Conservation (phyloP, 2,329 filamentous ascomycete species). For the Neofusicoccum sp. region DNA sequence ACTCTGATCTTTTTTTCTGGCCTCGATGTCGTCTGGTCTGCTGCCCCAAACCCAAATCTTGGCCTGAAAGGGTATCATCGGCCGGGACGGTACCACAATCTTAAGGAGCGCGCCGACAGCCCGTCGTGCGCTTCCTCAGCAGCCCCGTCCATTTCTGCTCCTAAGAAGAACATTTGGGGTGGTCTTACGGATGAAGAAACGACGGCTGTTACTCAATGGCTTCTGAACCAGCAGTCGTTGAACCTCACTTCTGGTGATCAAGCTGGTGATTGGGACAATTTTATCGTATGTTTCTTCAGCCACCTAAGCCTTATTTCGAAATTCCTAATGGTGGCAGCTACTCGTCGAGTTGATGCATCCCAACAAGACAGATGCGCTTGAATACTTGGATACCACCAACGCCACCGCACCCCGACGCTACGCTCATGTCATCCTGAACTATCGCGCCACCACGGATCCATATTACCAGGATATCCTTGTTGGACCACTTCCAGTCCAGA, state of each 20-base stretch:
- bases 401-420: slow-evolving; percentile 40
- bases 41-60: too few relatives aligned
- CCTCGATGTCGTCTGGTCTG: too few relatives aligned
- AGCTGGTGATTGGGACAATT: slow-evolving; percentile 39
- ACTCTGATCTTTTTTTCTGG: too few relatives aligned
- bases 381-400: slow-evolving; percentile 45
- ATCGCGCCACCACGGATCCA: slow-evolving; percentile 24
- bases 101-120: too few relatives aligned
- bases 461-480: slow-evolving; percentile 47
- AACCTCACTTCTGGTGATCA: slow-evolving; percentile 40
- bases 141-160: slow-evolving; percentile 28
- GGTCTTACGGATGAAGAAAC: slow-evolving; percentile 39
- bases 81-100: too few relatives aligned
- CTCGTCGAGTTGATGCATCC: slow-evolving; percentile 44
- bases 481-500: slow-evolving; percentile 50
- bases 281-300: slow-evolving; percentile 9
- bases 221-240: slow-evolving; percentile 40
- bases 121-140: background rate
- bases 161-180: slow-evolving; percentile 45
- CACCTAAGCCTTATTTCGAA: background rate
- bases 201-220: slow-evolving; percentile 40
- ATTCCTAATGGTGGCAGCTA: too few relatives aligned
- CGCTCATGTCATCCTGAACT: slow-evolving; percentile 46
- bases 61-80: too few relatives aligned
- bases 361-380: slow-evolving; percentile 51